Evolutionary conservation across 1,139 yeast species (phyloP).

Genomic region (Debaryomyces psychrophilus): DNA sequence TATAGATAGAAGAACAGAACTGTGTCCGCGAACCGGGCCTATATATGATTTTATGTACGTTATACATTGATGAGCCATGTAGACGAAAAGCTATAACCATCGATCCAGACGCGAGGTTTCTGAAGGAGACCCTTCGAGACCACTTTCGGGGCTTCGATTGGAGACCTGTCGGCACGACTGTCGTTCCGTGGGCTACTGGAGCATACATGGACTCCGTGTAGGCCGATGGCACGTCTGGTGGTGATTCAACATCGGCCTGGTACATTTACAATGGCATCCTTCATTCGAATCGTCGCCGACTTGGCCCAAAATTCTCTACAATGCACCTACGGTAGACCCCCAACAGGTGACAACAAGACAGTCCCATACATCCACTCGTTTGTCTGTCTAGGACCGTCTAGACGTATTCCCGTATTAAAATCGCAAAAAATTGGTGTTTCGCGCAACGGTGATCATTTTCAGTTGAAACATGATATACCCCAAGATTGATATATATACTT

Average conservation of each 20-base stretch:
- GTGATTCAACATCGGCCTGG: too few relatives aligned
- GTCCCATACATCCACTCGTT: background rate
- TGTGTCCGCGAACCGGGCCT: background rate
- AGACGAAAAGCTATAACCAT: too few relatives aligned
- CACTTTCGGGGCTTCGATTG: too few relatives aligned
- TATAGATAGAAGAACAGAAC: background rate
- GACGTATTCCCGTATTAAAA: background rate
- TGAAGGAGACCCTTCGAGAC: too few relatives aligned
- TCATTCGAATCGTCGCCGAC: background rate
- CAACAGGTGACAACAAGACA: background rate
- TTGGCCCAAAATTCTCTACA: background rate
- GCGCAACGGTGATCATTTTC: conserved; percentile 10
- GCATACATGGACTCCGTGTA: too few relatives aligned
- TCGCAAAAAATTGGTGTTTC: conserved; percentile 1
- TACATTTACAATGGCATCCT: background rate
- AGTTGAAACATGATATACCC: conserved; percentile 6
- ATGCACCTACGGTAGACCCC: background rate
- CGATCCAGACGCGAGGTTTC: too few relatives aligned
- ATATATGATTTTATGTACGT: conserved; percentile 4
- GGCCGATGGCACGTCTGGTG: too few relatives aligned
- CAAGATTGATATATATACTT: conserved; percentile 2
- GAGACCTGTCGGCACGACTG: too few relatives aligned
- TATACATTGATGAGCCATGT: conserved; percentile 1
- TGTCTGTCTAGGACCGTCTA: background rate
- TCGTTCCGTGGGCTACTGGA: too few relatives aligned